Base-by-base conservation (phyloP, 2,329 filamentous ascomycete genomes). In the Fusarium kyushuense region DNA sequence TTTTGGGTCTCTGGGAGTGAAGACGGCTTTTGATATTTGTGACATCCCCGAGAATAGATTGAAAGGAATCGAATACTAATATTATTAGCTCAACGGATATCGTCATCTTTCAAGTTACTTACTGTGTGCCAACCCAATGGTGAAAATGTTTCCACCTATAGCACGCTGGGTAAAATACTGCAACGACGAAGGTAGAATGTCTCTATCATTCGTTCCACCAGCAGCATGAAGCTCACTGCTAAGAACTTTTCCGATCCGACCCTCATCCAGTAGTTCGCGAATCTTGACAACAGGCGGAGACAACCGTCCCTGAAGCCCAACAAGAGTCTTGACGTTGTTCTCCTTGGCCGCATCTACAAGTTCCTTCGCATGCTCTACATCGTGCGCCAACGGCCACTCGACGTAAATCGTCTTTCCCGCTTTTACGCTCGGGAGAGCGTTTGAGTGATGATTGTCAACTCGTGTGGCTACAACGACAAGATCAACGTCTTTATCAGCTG, bases 361-460 rank as follows among this genome's bases (percentile, higher is more conserved):
- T 42, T 84, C 81, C 17, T 72, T 68, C 0, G 81, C 84, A 2
- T 81, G 76, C 3, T 70, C 57, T 1, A 76, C 73, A 54, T 84
- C 81, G 16, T 83, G 75, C 0, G 84, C 84, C 1, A 89, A 77
- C 8, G 86, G 87, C 85, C 87, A 90, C 76, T 90, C 87, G 0
- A 87, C 80, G 58, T 79, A 90, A 0, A 86, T 79, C 0, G 76
- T 70, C 72, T 89, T 88, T 0, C 86, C 87, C 0, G 84, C 83
- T 16, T 77, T 76, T 2, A 88, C 65, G 17, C 82, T 83, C 0
- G 86, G 83, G 13, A 79, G 76, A 1, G 81, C 77, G 3, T 81
- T 82, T 3, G 75, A 58, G 43, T 81, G 78, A 63, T 90, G 87
- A 1, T 80, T 79, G 58, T 88, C 85, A 1, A 87, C 86, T 6